Base-by-base conservation (phyloP, 768 basidiomycete genomes). In the Termitomyces sp. region DNA sequence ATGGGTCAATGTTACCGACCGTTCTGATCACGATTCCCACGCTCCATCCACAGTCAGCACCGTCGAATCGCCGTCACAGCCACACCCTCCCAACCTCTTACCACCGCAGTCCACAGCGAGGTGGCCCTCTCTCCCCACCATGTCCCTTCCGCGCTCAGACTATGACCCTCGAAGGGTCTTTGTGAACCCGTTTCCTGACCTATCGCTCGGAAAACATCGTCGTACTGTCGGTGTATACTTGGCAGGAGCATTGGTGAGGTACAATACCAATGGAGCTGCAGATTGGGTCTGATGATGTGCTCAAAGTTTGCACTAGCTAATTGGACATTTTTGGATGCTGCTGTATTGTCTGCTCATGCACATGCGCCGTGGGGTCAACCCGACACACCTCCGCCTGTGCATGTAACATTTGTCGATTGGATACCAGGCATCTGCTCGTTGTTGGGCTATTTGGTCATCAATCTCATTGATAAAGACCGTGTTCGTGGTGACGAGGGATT, bases 381-480 rank as follows among this genome's bases (percentile, higher is more conserved):
- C 2, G 52, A 87, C 61, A 77, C 84, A 49, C 81, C 84, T 0
- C 68, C 74, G 0, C 79, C 80, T 10, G 79, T 81, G 0, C 93
- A 93, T 64, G 91, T 99, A 68, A 75, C 81, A 12, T 97, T 98
- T 67, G 85, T 93, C 52, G 97, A 98, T 76, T 99, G 97, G 97
- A 76, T 97, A n/a, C 94, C 96, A 0, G 96, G 95, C 20, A 84
- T 98, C 62, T 94, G 88, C 71, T 93, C 92, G 7, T 81, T 97
- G 29, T 73, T 98, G 12, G 97, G 96, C 18, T 94, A 95, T 79
- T 71, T 98, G 58, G 78, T 97, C 70, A 85, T 96, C 72, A 94
- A 94, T 70, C 68, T 97, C 53, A 94, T 98, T 63, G 94, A 99
- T 76, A 98, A 98, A 75, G 89, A 93, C 62, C 80, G 91, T 31